Evolutionary conservation across 1,284 basidiomycete genomes (phyloP).

Genomic region (Puccinia polysora): DNA sequence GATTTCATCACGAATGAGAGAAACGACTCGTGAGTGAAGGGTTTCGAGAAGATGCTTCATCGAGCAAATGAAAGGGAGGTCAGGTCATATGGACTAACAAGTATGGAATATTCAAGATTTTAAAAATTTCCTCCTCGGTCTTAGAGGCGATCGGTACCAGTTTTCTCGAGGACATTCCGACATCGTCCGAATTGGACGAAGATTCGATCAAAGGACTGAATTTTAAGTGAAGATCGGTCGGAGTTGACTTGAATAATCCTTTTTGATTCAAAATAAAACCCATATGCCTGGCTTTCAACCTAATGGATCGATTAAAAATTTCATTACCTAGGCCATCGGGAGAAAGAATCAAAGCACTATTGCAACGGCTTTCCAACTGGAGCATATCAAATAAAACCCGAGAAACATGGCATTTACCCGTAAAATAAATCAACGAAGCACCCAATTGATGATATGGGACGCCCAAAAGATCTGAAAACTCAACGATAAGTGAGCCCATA

Average conservation of each 20-base stretch:
- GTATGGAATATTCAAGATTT: constrained; percentile 56
- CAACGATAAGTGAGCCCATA: constrained; percentile 2
- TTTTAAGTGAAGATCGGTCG: constrained; percentile 61
- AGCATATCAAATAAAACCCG: too few relatives aligned
- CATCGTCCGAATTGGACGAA: neutral
- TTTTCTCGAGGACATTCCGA: constrained; percentile 21
- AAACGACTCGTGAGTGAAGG: too few relatives aligned
- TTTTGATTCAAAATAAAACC: constrained; percentile 81
- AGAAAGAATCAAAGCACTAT: neutral
- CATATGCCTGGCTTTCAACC: constrained; percentile 72
- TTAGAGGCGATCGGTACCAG: constrained; percentile 65
- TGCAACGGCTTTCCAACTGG: too few relatives aligned
- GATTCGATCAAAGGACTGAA: neutral
- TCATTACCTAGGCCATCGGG: constrained; percentile 61
- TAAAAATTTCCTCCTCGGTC: constrained; percentile 78
- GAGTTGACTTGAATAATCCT: constrained; percentile 67
- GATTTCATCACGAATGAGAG: too few relatives aligned
- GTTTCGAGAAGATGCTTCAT: too few relatives aligned
- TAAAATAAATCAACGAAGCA: constrained; percentile 81
- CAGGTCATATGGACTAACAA: too few relatives aligned
- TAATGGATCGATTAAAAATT: constrained; percentile 82
- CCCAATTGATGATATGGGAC: constrained; percentile 73
- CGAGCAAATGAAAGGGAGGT: too few relatives aligned
- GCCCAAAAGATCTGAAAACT: constrained; percentile 62
- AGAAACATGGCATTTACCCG: constrained; percentile 57